Percentiles rank a stretch among this genome's conserved stretches.
These are phyloP conservation scores for Alopecurus myosuroides DNA, from an alignment of 176 grass and related monocot genomes.

Conservation along the genomic window DNA sequence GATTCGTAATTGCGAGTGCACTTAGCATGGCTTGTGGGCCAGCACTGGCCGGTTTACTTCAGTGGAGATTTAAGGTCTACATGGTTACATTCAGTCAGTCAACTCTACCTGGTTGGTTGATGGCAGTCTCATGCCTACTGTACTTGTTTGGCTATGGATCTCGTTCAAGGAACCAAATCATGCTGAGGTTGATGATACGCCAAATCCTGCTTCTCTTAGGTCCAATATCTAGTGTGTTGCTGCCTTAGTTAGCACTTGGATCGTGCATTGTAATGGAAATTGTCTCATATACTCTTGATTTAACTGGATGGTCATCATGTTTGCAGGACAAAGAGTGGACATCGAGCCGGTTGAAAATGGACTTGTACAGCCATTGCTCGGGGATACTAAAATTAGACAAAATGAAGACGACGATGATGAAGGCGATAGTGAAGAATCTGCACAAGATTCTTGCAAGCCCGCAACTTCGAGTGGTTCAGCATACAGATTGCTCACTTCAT, in stretches of 20 bases:
- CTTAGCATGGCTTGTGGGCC: slow-evolving; percentile 97
- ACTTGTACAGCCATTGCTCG: slow-evolving; percentile 66
- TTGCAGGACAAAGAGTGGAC: slow-evolving; percentile 48
- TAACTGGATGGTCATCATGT: not conserved
- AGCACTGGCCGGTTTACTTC: slow-evolving; percentile 89
- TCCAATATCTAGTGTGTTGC: not conserved
- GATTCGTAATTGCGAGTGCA: slow-evolving; percentile 90
- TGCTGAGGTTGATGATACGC: slow-evolving; percentile 31
- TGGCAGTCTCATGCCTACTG: slow-evolving; percentile 84
- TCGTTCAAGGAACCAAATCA: slow-evolving; percentile 84
- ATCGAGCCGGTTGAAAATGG: slow-evolving; percentile 61
- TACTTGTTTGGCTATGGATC: slow-evolving; percentile 80
- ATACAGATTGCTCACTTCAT: slow-evolving; percentile 93
- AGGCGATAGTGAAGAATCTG: too few relatives aligned
- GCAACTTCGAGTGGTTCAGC: slow-evolving; percentile 80
- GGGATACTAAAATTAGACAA: slow-evolving; percentile 46
- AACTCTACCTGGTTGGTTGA: slow-evolving; percentile 95
- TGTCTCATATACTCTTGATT: too few relatives aligned
- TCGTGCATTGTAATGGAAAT: too few relatives aligned
- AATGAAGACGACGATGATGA: slow-evolving; percentile 71
- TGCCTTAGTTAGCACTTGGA: too few relatives aligned
- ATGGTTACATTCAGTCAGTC: slow-evolving; percentile 77
- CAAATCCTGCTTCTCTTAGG: slow-evolving; percentile 47
- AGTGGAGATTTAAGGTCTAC: slow-evolving; percentile 85
- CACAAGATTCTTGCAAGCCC: slow-evolving; percentile 58